Evolutionary conservation across 2,329 filamentous ascomycete genomes (phyloP), one percentile per base, ranked within the genome.

Genomic region (Diaporthe helianthi): DNA sequence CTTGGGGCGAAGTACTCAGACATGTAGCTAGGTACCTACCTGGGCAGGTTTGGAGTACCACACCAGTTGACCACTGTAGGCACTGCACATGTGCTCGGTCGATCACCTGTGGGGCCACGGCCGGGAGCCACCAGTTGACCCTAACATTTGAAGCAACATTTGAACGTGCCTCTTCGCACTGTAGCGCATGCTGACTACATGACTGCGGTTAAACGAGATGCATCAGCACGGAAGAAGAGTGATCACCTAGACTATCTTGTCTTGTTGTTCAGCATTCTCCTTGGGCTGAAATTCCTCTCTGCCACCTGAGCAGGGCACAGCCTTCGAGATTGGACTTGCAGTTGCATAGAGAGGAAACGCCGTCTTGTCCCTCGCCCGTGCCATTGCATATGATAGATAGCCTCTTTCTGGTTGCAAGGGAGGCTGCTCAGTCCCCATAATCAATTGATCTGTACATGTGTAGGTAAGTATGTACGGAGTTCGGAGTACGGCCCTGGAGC

Each of bases 181-280:
- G 58, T n/a, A n/a, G n/a, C n/a, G n/a, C 58, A 63, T 44, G 58
- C 58, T 63, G 58, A 63, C 58, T 63, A 49, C 58, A 63, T 63
- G 58, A 26, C 36, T 58, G 36, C 54, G 49, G 24, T 19, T 51
- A 51, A 13, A 51, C 24, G 33, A 29, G 44, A 63, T 61, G 38
- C 55, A 61, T 22, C 17, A 61, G 24, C 46, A 31, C 58, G 26
- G 24, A 2, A 33, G 15, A 22, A 19, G 24, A 60, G 29, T 44
- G 36, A 60, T 60, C 44, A 60, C 54, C 36, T 60, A 29, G 36
- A 26, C 53, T 38, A 38, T 33, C 51, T 33, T n/a, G 19, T 44
- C 41, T 44, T 8, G 6, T 44, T 53, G 29, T 33, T 4, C 51
- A 53, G 29, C 51, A 15, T 24, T n/a, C 36, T 29, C 13, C 17